Percentiles rank a stretch among this genome's conserved stretches.
These are phyloP conservation scores for Leishmania arabica DNA, from an alignment of 208 protist genomes.

Conservation along the genomic window DNA sequence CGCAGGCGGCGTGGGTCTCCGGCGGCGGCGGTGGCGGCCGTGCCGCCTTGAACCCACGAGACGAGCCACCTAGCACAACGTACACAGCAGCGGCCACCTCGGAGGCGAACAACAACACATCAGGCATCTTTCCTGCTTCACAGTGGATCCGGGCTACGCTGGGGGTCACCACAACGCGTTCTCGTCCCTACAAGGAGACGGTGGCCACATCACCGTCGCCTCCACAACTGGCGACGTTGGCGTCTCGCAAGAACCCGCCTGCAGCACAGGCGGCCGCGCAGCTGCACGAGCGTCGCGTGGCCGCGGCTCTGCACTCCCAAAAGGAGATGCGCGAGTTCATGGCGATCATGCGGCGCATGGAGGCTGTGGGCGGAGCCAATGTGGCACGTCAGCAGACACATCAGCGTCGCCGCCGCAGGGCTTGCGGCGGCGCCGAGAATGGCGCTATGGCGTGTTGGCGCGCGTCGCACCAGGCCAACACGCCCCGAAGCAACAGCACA, in stretches of 20 bases:
- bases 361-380: conserved; percentile 26
- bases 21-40: background rate
- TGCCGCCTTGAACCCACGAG: background rate
- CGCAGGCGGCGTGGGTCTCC: background rate
- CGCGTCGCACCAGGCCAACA: background rate
- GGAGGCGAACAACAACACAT: background rate
- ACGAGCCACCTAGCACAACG: background rate
- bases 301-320: conserved; percentile 38
- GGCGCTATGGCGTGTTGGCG: background rate
- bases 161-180: background rate
- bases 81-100: background rate
- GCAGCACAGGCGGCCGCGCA: conserved; percentile 19
- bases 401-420: background rate
- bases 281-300: conserved; percentile 43
- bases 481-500: background rate
- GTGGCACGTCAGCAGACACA: background rate
- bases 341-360: conserved; percentile 35
- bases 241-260: background rate
- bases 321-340: conserved; percentile 47
- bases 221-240: background rate
- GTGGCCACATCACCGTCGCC: too few species aligned
- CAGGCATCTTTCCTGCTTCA: conserved; percentile 1
- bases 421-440: background rate
- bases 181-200: background rate
- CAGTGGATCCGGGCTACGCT: conserved; percentile 3